Percentiles rank a stretch among this genome's conserved stretches.
Conservation (phyloP, 768 basidiomycete genomes). For the Auricularia sp. region DNA sequence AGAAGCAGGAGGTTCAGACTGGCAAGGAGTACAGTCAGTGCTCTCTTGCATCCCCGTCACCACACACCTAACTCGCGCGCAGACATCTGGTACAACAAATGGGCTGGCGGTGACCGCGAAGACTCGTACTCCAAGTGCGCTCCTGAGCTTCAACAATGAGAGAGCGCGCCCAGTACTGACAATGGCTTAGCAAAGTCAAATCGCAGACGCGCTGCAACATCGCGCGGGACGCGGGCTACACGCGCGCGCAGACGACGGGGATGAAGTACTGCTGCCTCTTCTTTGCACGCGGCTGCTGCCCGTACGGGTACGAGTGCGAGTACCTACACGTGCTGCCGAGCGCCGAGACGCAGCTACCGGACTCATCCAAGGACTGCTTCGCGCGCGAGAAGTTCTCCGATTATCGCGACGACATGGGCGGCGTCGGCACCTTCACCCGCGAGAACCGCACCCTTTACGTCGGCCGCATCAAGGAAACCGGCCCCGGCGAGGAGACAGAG, state of each 20-base stretch:
- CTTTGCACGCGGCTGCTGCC: slow-evolving; percentile 93
- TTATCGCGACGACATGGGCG: slow-evolving; percentile 99
- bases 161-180: not conserved
- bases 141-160: not conserved
- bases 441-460: slow-evolving; percentile 94
- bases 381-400: slow-evolving; percentile 94
- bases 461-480: slow-evolving; percentile 88
- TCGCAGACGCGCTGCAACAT: slow-evolving; percentile 88
- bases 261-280: slow-evolving; percentile 92
- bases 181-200: slow-evolving; percentile 65
- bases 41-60: not conserved
- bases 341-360: slow-evolving; percentile 57
- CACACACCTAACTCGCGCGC: slow-evolving; percentile 9
- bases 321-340: slow-evolving; percentile 87
- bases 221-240: slow-evolving; percentile 82
- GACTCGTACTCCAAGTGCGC: slow-evolving; percentile 83
- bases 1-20: slow-evolving; percentile 79
- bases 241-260: slow-evolving; percentile 88
- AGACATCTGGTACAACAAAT: slow-evolving; percentile 99
- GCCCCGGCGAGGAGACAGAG: slow-evolving; percentile 81
- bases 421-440: slow-evolving; percentile 91
- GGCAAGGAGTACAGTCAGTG: slow-evolving; percentile 92
- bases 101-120: slow-evolving; percentile 99
- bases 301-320: slow-evolving; percentile 97
- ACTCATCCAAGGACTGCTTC: slow-evolving; percentile 94